phyloP scores from a whole-genome alignment of 2,329 filamentous ascomycete species.

The Penicillium crustosum region DNA sequence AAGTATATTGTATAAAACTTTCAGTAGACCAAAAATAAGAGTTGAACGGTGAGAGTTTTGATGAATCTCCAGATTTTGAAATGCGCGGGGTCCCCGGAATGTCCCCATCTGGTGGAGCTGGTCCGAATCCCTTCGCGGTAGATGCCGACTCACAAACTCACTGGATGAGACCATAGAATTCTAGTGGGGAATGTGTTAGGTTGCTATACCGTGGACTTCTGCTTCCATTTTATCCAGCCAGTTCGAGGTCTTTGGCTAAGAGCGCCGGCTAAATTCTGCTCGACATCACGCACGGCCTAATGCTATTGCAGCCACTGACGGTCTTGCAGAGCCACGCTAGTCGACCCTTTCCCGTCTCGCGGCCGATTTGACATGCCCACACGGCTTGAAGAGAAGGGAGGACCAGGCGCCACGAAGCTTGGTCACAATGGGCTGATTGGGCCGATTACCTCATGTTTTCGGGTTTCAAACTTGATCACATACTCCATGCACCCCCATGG shows the following conservation, averaged over 20 bases:
- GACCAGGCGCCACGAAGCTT: slow-evolving; percentile 9
- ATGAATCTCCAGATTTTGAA: background rate
- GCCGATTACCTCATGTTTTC: background rate
- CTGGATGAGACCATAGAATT: background rate
- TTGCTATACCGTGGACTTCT: background rate
- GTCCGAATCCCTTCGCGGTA: background rate
- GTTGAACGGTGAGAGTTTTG: no score
- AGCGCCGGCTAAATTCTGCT: slow-evolving; percentile 5
- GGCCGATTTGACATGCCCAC: background rate
- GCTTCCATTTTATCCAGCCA: background rate
- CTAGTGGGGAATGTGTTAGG: background rate
- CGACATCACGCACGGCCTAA: slow-evolving; percentile 3
- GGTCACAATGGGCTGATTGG: slow-evolving; percentile 5
- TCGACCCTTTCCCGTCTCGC: slow-evolving; percentile 5
- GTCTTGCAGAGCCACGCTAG: background rate
- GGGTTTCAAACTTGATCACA: background rate
- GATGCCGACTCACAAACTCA: background rate
- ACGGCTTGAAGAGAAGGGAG: background rate
- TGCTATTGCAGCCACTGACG: background rate
- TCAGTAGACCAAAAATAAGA: background rate
- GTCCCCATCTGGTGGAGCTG: slow-evolving; percentile 1
- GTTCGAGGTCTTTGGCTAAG: background rate
- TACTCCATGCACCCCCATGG: slow-evolving; percentile 1
- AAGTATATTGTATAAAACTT: background rate
- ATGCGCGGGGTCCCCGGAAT: slow-evolving; percentile 7